Evolutionary conservation across 1,284 basidiomycete genomes (phyloP), one percentile per base, ranked within the genome.

Genomic region (Rhodotorula sp.): DNA sequence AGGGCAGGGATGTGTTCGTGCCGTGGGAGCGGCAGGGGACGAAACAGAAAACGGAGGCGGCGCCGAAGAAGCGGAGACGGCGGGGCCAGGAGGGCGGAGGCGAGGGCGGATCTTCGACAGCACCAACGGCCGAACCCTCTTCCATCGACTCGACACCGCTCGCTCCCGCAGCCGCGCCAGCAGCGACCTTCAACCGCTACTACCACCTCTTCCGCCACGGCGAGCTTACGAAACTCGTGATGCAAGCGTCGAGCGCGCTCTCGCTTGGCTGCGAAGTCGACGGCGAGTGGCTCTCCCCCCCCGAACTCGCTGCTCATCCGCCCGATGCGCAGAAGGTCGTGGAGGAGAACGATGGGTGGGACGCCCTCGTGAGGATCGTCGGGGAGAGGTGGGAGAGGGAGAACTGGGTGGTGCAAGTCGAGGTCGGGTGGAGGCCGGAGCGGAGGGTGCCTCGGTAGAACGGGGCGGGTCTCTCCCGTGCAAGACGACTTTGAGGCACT

Each of bases 161-260:
- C 11, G 6, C 48, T n/a, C 8, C 52, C 11, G 11, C n/a, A 20
- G 22, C 40, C 26, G 2, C 30, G 8, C 53, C 53, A 75, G 81
- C 53, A 75, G 81, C 76, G 66, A 84, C 90, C 10, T 90, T 87
- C 81, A 87, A 93, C 77, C 85, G 94, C 65, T 97, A 95, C 78
- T 97, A 97, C 78, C 94, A 97, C 78, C 89, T 97, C 84, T 97
- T 96, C 77, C 85, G 87, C 0, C 81, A 86, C 64, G 90, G 88
- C 30, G 94, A 97, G 79, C 83, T 97, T 62, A 77, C 79, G 30
- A 80, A 79, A 15, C 83, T 95, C 24, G 86, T 89, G 2, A 71
- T 75, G 24, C 40, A 44, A 44, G 37, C 37, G 2, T 81, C 84
- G 46, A 91, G 92, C 0, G 89, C 89, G 7, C 66, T 76, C 31